Percentiles rank a stretch among this genome's conserved stretches.
These are phyloP conservation scores for Leccinum subspadiceum DNA, from an alignment of 1,284 basidiomycete genomes.

Conservation along the genomic window DNA sequence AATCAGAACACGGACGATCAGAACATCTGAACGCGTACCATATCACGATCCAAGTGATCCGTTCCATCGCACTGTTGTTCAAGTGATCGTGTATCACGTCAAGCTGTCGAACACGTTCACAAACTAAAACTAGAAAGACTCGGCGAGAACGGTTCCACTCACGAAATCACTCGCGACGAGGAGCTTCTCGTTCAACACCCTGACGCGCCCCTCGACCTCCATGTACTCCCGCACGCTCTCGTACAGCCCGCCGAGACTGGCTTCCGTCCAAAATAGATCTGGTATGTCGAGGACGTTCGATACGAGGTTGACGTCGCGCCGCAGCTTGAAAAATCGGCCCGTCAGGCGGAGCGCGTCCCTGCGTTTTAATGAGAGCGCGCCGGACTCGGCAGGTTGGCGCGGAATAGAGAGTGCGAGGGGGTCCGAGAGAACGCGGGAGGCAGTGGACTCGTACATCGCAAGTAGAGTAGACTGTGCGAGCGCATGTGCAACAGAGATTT, in stretches of 20 bases:
- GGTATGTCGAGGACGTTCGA: slow-evolving; percentile 94
- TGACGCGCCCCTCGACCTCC: slow-evolving; percentile 85
- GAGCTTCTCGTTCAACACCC: slow-evolving; percentile 87
- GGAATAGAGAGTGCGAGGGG: slow-evolving; percentile 81
- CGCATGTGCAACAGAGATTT: slow-evolving; percentile 91
- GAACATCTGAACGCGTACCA: slow-evolving; percentile 50
- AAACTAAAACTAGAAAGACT: neutral
- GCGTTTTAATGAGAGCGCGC: slow-evolving; percentile 75
- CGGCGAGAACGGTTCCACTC: slow-evolving; percentile 32
- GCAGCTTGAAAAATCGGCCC: slow-evolving; percentile 83
- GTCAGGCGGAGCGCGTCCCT: slow-evolving; percentile 87
- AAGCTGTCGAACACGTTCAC: slow-evolving; percentile 47
- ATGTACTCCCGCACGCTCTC: slow-evolving; percentile 95
- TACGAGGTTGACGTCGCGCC: slow-evolving; percentile 89
- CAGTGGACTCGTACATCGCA: slow-evolving; percentile 83
- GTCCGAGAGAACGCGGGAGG: slow-evolving; percentile 77
- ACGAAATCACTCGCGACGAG: slow-evolving; percentile 87
- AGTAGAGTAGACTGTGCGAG: slow-evolving; percentile 94
- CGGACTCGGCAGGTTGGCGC: slow-evolving; percentile 78
- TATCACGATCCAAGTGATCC: slow-evolving; percentile 96
- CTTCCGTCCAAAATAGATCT: slow-evolving; percentile 95
- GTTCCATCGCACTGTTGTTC: slow-evolving; percentile 87
- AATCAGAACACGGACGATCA: neutral
- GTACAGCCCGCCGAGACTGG: slow-evolving; percentile 85
- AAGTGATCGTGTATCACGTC: slow-evolving; percentile 94